These are phyloP conservation scores for Rossbeevera mucosa DNA, from an alignment of 768 basidiomycete species.

Conservation along the genomic window DNA sequence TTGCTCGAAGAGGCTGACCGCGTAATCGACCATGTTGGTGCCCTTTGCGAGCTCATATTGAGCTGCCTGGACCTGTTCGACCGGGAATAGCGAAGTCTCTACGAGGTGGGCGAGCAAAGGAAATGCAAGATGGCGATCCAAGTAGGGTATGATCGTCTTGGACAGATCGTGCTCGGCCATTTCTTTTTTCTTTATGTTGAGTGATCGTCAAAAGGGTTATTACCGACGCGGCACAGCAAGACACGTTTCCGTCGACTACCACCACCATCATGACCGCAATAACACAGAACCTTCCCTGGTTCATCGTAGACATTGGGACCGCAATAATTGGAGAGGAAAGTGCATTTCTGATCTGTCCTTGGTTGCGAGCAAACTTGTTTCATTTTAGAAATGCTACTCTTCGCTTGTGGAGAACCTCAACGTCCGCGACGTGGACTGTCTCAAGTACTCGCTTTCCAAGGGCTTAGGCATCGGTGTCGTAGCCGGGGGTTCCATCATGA, in stretches of 20 bases:
- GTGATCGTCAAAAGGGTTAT: conserved; percentile 7
- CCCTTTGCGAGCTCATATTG: conserved; percentile 97
- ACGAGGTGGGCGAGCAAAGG: conserved; percentile 87
- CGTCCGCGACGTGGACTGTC: conserved; percentile 69
- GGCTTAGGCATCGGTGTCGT: conserved; percentile 91
- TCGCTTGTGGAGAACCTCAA: conserved; percentile 86
- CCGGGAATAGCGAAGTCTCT: conserved; percentile 69
- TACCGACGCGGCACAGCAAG: conserved; percentile 21
- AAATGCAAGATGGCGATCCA: conserved; percentile 93
- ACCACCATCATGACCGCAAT: conserved; percentile 58
- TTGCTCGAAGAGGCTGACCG: conserved; percentile 73
- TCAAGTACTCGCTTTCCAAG: conserved; percentile 91
- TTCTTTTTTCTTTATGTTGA: conserved; percentile 21
- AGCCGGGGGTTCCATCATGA: conserved; percentile 89
- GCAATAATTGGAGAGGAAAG: conserved; percentile 77
- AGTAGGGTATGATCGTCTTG: conserved; percentile 82
- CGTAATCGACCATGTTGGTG: conserved; percentile 98
- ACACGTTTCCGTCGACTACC: conserved; percentile 4
- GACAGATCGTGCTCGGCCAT: conserved; percentile 93
- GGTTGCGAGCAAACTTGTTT: neutral
- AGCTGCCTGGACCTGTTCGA: conserved; percentile 76
- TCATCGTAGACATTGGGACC: conserved; percentile 75
- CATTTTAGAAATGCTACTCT: conserved; percentile 76
- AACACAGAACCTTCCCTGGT: conserved; percentile 81
- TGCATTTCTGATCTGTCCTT: neutral